Evolutionary conservation across 179 eudicot species (phyloP).

Genomic region (Pouteria campechiana): DNA sequence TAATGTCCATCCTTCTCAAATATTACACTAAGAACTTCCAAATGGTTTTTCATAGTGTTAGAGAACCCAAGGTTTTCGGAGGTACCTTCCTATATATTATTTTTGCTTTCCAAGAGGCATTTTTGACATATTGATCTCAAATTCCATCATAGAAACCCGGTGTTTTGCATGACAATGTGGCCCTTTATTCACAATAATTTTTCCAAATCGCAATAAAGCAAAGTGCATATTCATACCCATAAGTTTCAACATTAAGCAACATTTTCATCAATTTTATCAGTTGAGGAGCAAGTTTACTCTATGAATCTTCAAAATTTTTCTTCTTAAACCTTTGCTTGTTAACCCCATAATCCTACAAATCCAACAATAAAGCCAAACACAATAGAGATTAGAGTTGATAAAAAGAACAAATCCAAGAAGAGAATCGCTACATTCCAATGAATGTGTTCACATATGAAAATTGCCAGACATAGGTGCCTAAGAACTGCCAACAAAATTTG

Average conservation of each 20-base stretch:
- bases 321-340: constrained; percentile 45
- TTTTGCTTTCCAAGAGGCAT: constrained; percentile 98
- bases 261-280: constrained; percentile 81
- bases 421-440: neutral
- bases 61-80: neutral
- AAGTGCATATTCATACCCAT: too few relatives aligned
- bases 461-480: too few relatives aligned
- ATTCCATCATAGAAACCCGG: constrained; percentile 99
- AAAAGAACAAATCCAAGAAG: neutral
- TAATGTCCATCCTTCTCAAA: too few relatives aligned
- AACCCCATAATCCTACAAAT: constrained; percentile 83
- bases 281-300: constrained; percentile 63
- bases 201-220: too few relatives aligned
- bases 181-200: too few relatives aligned
- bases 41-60: too few relatives aligned
- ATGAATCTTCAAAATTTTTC: constrained; percentile 38
- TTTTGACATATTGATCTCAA: constrained; percentile 92
- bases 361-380: neutral
- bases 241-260: constrained; percentile 93
- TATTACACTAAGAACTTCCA: too few relatives aligned
- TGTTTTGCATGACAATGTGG: too few relatives aligned
- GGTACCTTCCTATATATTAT: constrained; percentile 82
- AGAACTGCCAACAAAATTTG: too few relatives aligned
- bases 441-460: neutral
- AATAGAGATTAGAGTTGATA: too few relatives aligned